These are phyloP conservation scores for Myriangium duriaei DNA, from an alignment of 2,329 filamentous ascomycete species.

Conservation along the genomic window DNA sequence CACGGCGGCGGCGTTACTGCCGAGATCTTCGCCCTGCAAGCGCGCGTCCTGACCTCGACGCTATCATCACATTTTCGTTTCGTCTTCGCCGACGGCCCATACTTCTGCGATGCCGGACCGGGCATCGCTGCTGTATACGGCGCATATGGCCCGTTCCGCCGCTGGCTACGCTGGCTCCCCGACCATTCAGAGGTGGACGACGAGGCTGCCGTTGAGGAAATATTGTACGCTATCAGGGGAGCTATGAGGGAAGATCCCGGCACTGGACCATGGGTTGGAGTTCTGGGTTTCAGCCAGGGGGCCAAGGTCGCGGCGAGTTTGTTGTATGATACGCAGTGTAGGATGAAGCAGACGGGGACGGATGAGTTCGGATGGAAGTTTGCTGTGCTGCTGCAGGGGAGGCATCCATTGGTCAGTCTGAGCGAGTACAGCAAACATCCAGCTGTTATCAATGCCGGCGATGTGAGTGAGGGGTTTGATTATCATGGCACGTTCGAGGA, in stretches of 20 bases:
- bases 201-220: constrained; percentile 34
- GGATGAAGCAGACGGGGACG: constrained; percentile 27
- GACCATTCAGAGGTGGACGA: constrained; percentile 44
- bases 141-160: constrained; percentile 51
- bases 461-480: constrained; percentile 34
- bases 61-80: constrained; percentile 53
- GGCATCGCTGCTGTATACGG: constrained; percentile 54
- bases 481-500: constrained; percentile 33
- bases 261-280: constrained; percentile 36
- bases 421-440: constrained; percentile 27
- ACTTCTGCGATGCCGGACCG: constrained; percentile 47
- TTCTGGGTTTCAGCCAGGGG: constrained; percentile 40
- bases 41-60: constrained; percentile 41
- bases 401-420: constrained; percentile 46
- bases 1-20: constrained; percentile 67
- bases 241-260: constrained; percentile 34
- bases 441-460: constrained; percentile 28
- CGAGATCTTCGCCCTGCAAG: constrained; percentile 56
- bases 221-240: constrained; percentile 32
- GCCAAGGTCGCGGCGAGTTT: constrained; percentile 36
- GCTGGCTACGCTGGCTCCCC: constrained; percentile 51
- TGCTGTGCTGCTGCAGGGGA: constrained; percentile 49
- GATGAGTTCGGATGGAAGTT: constrained; percentile 41
- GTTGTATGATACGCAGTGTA: constrained; percentile 47
- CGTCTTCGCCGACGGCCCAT: constrained; percentile 60